Conservation (phyloP, 192 early-diverging fungal species). For the Pecoramyces ruminantium region DNA sequence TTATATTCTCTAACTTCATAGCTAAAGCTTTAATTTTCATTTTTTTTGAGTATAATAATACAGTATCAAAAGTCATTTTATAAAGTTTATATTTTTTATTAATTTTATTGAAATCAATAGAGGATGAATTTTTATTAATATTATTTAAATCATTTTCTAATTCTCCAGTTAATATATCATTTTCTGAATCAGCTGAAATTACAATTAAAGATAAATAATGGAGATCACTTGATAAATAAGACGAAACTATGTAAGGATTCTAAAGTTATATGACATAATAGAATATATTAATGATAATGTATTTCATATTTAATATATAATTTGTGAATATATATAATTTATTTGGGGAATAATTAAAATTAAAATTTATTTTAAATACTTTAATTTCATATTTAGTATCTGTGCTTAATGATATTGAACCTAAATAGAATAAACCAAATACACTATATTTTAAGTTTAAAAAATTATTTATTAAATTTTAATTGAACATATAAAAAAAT, state of each 20-base stretch:
- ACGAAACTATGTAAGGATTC: background rate
- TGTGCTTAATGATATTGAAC: background rate
- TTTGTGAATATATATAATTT: too few relatives aligned
- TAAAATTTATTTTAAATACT: background rate
- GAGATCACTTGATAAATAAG: background rate
- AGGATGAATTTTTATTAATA: background rate
- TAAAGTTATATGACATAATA: background rate
- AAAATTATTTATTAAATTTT: too few relatives aligned
- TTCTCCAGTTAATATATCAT: background rate
- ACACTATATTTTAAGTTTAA: background rate
- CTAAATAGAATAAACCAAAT: background rate
- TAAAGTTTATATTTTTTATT: background rate
- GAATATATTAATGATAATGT: too few relatives aligned
- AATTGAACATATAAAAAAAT: too few relatives aligned
- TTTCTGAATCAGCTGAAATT: background rate
- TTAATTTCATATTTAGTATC: background rate
- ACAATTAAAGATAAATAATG: background rate
- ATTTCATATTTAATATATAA: too few relatives aligned
- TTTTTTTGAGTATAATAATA: background rate
- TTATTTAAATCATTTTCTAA: background rate
- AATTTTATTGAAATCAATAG: background rate
- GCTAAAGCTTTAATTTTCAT: background rate
- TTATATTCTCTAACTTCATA: background rate
- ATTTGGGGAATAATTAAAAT: too few relatives aligned
- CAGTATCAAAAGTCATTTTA: background rate